These are phyloP conservation scores for Pyrenophora seminiperda DNA, from an alignment of 2,329 filamentous ascomycete genomes.

Conservation along the genomic window DNA sequence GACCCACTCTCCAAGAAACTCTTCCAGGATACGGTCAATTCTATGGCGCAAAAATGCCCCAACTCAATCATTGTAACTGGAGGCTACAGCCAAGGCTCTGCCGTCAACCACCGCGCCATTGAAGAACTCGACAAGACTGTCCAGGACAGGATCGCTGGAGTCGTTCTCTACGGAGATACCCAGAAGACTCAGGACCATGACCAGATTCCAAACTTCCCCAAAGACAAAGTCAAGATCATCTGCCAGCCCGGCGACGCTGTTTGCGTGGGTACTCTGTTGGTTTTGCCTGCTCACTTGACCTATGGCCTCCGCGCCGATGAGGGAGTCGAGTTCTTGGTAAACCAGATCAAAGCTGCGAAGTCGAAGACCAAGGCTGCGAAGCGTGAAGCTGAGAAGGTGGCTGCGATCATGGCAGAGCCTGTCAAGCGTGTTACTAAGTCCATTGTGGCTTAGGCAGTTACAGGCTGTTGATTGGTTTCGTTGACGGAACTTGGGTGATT, in stretches of 20 bases:
- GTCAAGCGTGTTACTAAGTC: constrained; percentile 5
- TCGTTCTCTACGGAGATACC: constrained; percentile 55
- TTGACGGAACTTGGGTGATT: background rate
- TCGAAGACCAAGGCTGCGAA: constrained; percentile 36
- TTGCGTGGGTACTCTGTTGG: constrained; percentile 52
- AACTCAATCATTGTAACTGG: constrained; percentile 39
- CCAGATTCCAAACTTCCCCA: constrained; percentile 50
- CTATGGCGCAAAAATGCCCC: constrained; percentile 40
- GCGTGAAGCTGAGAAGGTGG: constrained; percentile 23
- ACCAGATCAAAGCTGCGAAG: constrained; percentile 34
- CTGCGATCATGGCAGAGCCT: background rate
- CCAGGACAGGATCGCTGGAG: constrained; percentile 47
- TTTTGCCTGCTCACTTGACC: constrained; percentile 39
- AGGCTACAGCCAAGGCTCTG: constrained; percentile 43
- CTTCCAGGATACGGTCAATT: constrained; percentile 31
- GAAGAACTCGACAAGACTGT: constrained; percentile 31
- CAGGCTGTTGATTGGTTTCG: background rate
- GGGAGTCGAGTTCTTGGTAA: constrained; percentile 35
- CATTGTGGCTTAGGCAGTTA: constrained; percentile 1
- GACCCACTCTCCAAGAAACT: constrained; percentile 26
- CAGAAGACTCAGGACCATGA: constrained; percentile 49
- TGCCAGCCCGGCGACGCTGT: constrained; percentile 59
- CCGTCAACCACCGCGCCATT: constrained; percentile 44
- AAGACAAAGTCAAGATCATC: constrained; percentile 54
- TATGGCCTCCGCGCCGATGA: constrained; percentile 38